Conservation (phyloP, 2,329 filamentous ascomycete genomes). For the Colletotrichum nymphaeae region DNA sequence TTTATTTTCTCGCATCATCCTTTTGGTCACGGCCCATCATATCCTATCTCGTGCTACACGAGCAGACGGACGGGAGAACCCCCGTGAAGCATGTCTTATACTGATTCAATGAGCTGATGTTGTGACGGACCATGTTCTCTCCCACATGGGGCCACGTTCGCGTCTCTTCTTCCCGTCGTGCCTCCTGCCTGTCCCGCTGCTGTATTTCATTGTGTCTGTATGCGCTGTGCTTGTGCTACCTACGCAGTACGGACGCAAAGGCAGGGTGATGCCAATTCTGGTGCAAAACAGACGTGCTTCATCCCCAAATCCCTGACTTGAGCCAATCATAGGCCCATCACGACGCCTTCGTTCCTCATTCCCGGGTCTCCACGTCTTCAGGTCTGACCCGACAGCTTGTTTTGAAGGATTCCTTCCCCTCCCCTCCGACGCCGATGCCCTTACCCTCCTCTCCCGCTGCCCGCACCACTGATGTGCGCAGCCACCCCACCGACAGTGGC, state of each 20-base stretch:
- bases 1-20: background rate
- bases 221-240: background rate
- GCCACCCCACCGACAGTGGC: conserved; percentile 24
- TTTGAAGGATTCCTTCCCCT: conserved; percentile 31
- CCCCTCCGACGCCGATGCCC: conserved; percentile 18
- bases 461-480: conserved; percentile 25
- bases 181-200: background rate
- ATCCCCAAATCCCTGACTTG: background rate
- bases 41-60: background rate
- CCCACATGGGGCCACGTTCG: background rate
- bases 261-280: background rate
- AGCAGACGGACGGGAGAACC: background rate
- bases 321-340: conserved; percentile 18
- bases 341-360: conserved; percentile 34
- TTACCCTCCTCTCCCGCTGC: conserved; percentile 17
- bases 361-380: conserved; percentile 34
- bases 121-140: background rate
- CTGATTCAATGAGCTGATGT: background rate
- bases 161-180: background rate
- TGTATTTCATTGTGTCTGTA: background rate
- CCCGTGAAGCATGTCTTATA: background rate
- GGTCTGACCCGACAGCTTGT: conserved; percentile 36
- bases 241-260: background rate
- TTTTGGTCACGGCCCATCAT: background rate
- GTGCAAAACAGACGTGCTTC: conserved; percentile 25